A percentile compares a stretch with the other conserved stretches of the same genome.
These are phyloP conservation scores for Magnolia officinalis DNA, from an alignment of 164 flowering plant species.

Conservation along the genomic window DNA sequence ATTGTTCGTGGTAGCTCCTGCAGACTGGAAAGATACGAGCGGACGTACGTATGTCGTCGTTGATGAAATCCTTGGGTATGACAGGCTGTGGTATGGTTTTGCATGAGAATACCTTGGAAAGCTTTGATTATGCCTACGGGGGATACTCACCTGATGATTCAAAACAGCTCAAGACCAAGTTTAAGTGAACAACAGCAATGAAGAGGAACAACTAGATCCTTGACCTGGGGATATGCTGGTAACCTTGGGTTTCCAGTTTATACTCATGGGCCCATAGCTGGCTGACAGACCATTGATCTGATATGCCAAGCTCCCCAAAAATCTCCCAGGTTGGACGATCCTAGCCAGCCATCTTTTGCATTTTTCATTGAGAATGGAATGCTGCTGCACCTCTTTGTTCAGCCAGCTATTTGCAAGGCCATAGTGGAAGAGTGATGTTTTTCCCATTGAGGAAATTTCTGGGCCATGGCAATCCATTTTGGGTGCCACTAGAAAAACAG, in stretches of 20 bases:
- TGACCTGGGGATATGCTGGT: background rate
- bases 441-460: background rate
- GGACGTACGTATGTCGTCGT: conserved; percentile 15
- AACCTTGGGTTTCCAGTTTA: too few relatives aligned
- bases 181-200: background rate
- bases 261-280: too few relatives aligned
- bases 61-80: conserved; percentile 50
- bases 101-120: conserved; percentile 20
- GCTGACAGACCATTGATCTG: background rate
- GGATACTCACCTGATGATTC: conserved; percentile 22
- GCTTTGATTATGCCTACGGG: conserved; percentile 30
- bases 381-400: background rate
- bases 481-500: background rate
- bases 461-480: background rate
- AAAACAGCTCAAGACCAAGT: background rate
- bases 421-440: background rate
- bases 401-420: background rate
- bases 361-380: too few relatives aligned
- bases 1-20: conserved; percentile 43
- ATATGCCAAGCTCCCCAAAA: background rate
- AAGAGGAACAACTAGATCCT: background rate
- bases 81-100: conserved; percentile 40
- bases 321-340: background rate
- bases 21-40: conserved; percentile 60
- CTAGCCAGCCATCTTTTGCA: background rate